Base-by-base conservation (phyloP, 2,329 filamentous ascomycete genomes). In the Cytospora piceicola region DNA sequence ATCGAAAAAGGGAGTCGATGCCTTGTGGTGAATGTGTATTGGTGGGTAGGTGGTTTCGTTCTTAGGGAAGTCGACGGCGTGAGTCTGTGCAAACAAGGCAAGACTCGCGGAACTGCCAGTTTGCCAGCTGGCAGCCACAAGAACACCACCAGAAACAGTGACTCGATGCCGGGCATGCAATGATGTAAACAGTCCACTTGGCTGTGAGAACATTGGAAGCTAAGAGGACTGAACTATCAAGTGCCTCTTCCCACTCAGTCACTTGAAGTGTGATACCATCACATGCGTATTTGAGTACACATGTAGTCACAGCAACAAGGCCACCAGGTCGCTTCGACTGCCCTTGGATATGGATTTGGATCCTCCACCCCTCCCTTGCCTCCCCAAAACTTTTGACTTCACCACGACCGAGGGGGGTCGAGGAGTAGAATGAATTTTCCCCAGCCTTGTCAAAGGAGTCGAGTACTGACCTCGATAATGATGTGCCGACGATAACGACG, bases 401-500 rank as follows among this genome's bases (percentile, higher is more conserved):
- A 46, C 6, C 46, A 39, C 12, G 55, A 27, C 29, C 22, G 30
- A 27, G n/a, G 36, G n/a, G n/a, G 29, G n/a, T 32, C 30, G 11
- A 46, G 30, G 56, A 36, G 39, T 42, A 24, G 20, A 24, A 49
- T n/a, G 17, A 65, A 53, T n/a, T n/a, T n/a, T n/a, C 34, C 1
- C 52, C 46, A 24, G 29, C 27, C n/a, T 54, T 24, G 17, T 51
- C 49, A 27, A 42, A 46, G 27, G 15, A 36, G 39, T 53, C 61
- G 61, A 29, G 53, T 64, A 67, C 65, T 67, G 58, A 67, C 65
- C 65, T 64, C 53, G 58, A 51, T 51, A 17, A 55, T 61, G 61
- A 29, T 9, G 39, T 51, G 60, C 20, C 20, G 39, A 20, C 39
- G 29, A 17, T 32, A 22, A 54, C 29, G 58, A 53, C 30, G 32